Conservation (phyloP, 2,329 filamentous ascomycete genomes). For the Diaporthe eres region DNA sequence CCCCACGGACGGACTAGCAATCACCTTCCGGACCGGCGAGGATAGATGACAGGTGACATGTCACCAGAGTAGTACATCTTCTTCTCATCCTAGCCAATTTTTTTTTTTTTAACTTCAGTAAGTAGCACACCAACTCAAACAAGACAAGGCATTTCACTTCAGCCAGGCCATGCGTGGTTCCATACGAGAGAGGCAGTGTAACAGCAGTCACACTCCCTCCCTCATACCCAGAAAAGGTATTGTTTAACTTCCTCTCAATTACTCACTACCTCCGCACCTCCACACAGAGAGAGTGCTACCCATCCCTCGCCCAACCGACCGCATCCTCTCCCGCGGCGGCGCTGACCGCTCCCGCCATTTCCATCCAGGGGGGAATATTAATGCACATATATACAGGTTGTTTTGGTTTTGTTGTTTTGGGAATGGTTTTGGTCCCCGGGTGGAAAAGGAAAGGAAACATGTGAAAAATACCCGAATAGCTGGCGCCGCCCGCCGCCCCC, state of each 20-base stretch:
- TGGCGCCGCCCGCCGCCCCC: background rate
- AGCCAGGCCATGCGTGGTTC: background rate
- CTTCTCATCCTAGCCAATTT: background rate
- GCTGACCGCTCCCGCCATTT: slow-evolving; percentile 20
- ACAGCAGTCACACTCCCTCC: background rate
- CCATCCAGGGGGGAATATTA: slow-evolving; percentile 26
- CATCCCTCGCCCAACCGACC: background rate
- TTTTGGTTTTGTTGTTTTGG: slow-evolving; percentile 28
- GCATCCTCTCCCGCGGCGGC: background rate
- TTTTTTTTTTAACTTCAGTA: too few relatives aligned
- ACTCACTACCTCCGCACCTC: slow-evolving; percentile 16
- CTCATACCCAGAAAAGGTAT: background rate
- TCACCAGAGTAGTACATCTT: background rate
- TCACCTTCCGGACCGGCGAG: background rate
- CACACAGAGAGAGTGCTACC: too few relatives aligned
- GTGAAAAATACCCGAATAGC: background rate
- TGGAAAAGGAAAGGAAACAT: background rate
- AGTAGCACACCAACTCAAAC: background rate
- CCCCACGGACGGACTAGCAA: background rate
- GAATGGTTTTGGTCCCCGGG: background rate
- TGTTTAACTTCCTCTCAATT: slow-evolving; percentile 26
- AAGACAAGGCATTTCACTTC: background rate
- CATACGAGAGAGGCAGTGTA: background rate
- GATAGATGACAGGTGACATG: background rate
- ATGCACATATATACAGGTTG: slow-evolving; percentile 27